A percentile compares a stretch with the other conserved stretches of the same genome.
Evolutionary conservation across 768 basidiomycete species (phyloP).

Genomic region (Paxillus involutus): DNA sequence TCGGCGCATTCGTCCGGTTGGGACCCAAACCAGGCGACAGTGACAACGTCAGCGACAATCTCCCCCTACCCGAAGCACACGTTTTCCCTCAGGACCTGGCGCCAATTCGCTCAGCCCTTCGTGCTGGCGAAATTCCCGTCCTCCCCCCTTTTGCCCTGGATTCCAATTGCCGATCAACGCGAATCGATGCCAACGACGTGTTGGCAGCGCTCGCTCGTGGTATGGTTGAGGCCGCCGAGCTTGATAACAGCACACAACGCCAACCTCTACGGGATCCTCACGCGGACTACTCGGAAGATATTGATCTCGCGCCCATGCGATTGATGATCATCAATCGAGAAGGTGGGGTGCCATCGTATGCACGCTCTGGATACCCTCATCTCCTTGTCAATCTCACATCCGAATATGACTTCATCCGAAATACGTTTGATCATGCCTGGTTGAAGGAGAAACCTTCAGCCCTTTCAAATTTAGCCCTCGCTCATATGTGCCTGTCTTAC

Average conservation of each 20-base stretch:
- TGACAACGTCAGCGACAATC: conserved; percentile 29
- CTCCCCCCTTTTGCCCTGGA: conserved; percentile 92
- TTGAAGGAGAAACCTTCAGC: conserved; percentile 76
- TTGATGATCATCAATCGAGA: conserved; percentile 97
- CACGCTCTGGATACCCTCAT: conserved; percentile 91
- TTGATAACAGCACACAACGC: conserved; percentile 42
- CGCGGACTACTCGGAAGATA: conserved; percentile 45
- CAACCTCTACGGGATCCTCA: conserved; percentile 31
- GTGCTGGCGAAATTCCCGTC: conserved; percentile 94
- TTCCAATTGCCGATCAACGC: conserved; percentile 82
- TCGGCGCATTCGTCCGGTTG: conserved; percentile 82
- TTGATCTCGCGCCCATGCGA: conserved; percentile 90
- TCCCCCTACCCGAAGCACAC: conserved; percentile 69
- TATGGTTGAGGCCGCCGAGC: conserved; percentile 62
- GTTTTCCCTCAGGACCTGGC: conserved; percentile 78
- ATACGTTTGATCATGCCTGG: conserved; percentile 85
- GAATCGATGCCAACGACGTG: conserved; percentile 86
- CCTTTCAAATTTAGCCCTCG: conserved; percentile 80
- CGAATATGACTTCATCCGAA: conserved; percentile 80
- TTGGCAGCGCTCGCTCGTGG: conserved; percentile 84
- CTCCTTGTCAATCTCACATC: conserved; percentile 92
- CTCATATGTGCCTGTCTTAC: conserved; percentile 81
- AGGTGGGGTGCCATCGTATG: conserved; percentile 97
- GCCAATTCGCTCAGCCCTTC: conserved; percentile 84
- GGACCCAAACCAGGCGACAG: conserved; percentile 67